A percentile compares a stretch with the other conserved stretches of the same genome.
Conservation (phyloP, 2,329 filamentous ascomycete species). For the Arthroderma sp. region DNA sequence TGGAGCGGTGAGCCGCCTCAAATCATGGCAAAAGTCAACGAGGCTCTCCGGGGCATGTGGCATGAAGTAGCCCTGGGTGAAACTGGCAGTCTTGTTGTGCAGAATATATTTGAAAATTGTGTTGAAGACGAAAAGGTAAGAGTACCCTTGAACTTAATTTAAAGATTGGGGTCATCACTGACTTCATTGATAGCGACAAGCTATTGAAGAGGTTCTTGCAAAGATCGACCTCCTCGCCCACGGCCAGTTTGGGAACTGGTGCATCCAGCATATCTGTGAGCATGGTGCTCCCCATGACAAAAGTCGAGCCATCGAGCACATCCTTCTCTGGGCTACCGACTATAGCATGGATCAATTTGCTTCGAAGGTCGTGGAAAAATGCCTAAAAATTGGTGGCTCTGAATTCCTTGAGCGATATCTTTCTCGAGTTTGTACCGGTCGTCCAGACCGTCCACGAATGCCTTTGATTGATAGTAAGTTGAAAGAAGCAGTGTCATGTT, state of each 20-base stretch:
- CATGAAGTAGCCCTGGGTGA: slow-evolving; percentile 94
- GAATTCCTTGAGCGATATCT: slow-evolving; percentile 91
- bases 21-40: slow-evolving; percentile 98
- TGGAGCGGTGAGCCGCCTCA: slow-evolving; percentile 92
- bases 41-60: slow-evolving; percentile 92
- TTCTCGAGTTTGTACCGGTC: slow-evolving; percentile 83
- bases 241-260: slow-evolving; percentile 98
- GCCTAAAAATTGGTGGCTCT: slow-evolving; percentile 82
- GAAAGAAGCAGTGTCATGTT: too few species aligned
- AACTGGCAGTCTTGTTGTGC: slow-evolving; percentile 92
- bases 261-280: slow-evolving; percentile 97
- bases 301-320: slow-evolving; percentile 85
- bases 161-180: slow-evolving; percentile 8
- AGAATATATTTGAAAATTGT: slow-evolving; percentile 99
- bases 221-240: slow-evolving; percentile 96
- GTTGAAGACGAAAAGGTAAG: slow-evolving; percentile 90
- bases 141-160: slow-evolving; percentile 12
- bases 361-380: slow-evolving; percentile 98
- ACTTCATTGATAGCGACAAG: slow-evolving; percentile 57
- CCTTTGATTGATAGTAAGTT: slow-evolving; percentile 77
- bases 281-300: slow-evolving; percentile 85
- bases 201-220: slow-evolving; percentile 86
- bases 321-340: slow-evolving; percentile 82
- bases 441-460: slow-evolving; percentile 81
- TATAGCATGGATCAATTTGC: slow-evolving; percentile 99